A percentile compares a stretch with the other conserved stretches of the same genome.
Evolutionary conservation across 1,139 yeast species (phyloP).

Genomic region (Debaryomycetaceae sp.): DNA sequence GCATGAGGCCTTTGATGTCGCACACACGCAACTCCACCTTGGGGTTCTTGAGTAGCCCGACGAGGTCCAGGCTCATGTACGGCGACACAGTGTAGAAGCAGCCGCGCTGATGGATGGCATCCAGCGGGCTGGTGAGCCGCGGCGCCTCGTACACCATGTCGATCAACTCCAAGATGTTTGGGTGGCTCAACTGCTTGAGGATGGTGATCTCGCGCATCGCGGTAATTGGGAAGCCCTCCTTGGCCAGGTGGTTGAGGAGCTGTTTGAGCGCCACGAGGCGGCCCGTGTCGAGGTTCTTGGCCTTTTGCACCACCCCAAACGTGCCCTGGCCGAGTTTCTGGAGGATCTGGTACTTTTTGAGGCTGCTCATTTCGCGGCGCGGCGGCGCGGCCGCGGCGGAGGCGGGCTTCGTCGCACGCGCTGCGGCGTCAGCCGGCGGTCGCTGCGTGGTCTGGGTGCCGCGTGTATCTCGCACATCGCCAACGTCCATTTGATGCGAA

Average conservation of each 20-base stretch:
- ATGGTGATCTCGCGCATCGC: constrained; percentile 91
- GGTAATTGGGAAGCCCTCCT: constrained; percentile 92
- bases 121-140: constrained; percentile 28
- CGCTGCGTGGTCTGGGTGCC: too few species aligned
- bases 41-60: constrained; percentile 88
- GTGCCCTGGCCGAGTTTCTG: constrained; percentile 46
- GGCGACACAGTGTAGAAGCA: constrained; percentile 86
- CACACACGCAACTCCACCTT: constrained; percentile 54
- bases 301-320: constrained; percentile 48
- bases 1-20: constrained; percentile 81
- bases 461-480: too few species aligned
- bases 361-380: constrained; percentile 30
- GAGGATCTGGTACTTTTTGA: constrained; percentile 30
- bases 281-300: constrained; percentile 26
- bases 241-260: constrained; percentile 74
- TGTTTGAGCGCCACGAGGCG: constrained; percentile 60
- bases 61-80: constrained; percentile 89
- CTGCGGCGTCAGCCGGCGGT: too few species aligned
- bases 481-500: too few species aligned
- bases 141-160: constrained; percentile 77
- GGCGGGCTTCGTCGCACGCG: too few species aligned
- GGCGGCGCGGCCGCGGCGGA: too few species aligned
- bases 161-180: constrained; percentile 69
- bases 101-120: constrained; percentile 38
- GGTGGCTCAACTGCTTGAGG: constrained; percentile 64